Conservation (phyloP, 495 filamentous ascomycete genomes). For the Lophium mytilinum region DNA sequence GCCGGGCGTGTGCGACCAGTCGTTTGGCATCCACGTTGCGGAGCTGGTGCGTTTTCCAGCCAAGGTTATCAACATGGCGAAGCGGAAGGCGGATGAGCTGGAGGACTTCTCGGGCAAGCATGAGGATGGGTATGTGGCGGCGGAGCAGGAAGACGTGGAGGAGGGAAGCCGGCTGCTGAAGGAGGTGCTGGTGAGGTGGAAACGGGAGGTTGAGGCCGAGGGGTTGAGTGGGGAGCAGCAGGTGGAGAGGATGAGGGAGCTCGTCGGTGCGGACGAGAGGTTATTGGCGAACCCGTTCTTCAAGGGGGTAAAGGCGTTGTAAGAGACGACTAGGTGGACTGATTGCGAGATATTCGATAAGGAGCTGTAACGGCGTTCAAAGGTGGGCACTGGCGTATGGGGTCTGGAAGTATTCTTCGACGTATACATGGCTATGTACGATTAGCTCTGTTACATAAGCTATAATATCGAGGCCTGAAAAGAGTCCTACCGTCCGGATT, state of each 20-base stretch:
- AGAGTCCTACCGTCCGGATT: too few species aligned
- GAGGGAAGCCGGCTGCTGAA: constrained; percentile 84
- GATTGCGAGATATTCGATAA: too few species aligned
- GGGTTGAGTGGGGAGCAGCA: constrained; percentile 68
- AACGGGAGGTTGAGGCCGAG: constrained; percentile 62
- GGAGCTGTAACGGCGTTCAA: too few species aligned
- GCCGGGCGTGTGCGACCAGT: constrained; percentile 91
- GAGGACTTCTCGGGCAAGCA: constrained; percentile 86
- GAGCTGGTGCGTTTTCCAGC: constrained; percentile 96
- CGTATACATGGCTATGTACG: too few species aligned
- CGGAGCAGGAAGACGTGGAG: constrained; percentile 79
- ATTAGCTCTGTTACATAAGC: too few species aligned
- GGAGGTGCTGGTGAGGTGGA: constrained; percentile 79
- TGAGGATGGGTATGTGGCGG: constrained; percentile 46
- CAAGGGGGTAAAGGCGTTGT: constrained; percentile 75
- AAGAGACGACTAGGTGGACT: neutral
- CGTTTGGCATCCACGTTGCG: constrained; percentile 96
- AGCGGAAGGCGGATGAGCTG: constrained; percentile 93
- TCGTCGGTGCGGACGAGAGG: constrained; percentile 63
- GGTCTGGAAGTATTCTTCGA: too few species aligned
- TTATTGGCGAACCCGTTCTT: constrained; percentile 83
- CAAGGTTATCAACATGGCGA: constrained; percentile 98
- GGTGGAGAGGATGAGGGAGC: constrained; percentile 65
- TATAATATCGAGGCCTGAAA: too few species aligned
- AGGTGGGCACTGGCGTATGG: too few species aligned